phyloP scores from a whole-genome alignment of 306 rosid species.

The Fragaria ananassa region DNA sequence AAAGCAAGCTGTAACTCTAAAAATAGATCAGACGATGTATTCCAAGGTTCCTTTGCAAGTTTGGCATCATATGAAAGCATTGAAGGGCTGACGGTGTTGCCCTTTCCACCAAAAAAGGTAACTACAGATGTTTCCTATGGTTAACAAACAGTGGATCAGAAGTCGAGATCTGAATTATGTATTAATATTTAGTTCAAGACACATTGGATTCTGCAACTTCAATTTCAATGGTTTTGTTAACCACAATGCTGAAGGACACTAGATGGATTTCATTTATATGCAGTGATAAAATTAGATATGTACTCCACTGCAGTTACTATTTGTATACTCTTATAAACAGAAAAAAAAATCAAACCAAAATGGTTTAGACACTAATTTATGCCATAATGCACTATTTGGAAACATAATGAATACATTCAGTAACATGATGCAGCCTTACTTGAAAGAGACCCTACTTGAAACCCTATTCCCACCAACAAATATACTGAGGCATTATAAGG shows the following conservation, averaged over 20 bases:
- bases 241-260: background rate
- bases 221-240: background rate
- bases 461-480: background rate
- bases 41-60: conserved; percentile 48
- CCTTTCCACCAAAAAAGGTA: conserved; percentile 70
- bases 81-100: conserved; percentile 59
- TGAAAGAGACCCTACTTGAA: background rate
- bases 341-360: background rate
- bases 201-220: background rate
- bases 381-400: background rate
- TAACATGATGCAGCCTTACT: background rate
- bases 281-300: background rate
- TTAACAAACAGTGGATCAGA: background rate
- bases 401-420: background rate
- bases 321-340: background rate
- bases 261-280: background rate
- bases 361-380: background rate
- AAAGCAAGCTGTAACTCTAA: conserved; percentile 45
- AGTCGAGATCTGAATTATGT: background rate
- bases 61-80: conserved; percentile 42
- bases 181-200: background rate
- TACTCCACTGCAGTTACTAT: background rate
- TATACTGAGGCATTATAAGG: background rate
- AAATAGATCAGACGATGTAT: conserved; percentile 48
- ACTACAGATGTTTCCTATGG: conserved; percentile 76